Evolutionary conservation across 306 rosid species (phyloP).

Genomic region (Phaseolus lunatus): DNA sequence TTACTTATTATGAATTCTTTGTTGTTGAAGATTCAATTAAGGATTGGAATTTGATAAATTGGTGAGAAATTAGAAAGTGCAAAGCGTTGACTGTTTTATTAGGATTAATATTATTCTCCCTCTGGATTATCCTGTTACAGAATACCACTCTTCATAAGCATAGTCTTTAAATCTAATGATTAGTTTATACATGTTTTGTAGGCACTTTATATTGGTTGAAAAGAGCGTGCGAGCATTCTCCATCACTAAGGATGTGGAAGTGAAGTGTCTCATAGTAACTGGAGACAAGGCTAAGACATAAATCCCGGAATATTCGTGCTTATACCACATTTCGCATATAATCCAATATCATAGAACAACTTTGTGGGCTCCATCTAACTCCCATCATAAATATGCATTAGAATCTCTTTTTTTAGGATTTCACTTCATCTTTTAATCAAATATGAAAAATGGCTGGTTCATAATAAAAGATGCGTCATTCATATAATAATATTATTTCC

Average conservation of each 20-base stretch:
- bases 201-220: neutral
- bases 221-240: constrained; percentile 43
- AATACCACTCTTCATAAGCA: constrained; percentile 7
- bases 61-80: too few relatives aligned
- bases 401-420: constrained; percentile 28
- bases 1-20: too few relatives aligned
- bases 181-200: neutral
- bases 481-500: neutral
- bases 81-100: too few relatives aligned
- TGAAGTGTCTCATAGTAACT: constrained; percentile 49
- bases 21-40: too few relatives aligned
- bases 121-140: constrained; percentile 6
- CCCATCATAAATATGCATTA: constrained; percentile 40
- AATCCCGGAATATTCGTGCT: constrained; percentile 53
- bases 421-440: constrained; percentile 5
- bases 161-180: constrained; percentile 3
- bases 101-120: neutral
- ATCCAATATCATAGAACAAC: constrained; percentile 59
- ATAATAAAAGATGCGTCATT: neutral
- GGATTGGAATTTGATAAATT: too few relatives aligned
- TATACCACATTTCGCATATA: constrained; percentile 72
- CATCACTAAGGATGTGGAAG: constrained; percentile 32
- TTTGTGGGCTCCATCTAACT: constrained; percentile 56
- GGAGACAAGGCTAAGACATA: constrained; percentile 69
- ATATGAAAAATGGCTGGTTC: neutral